A percentile compares a stretch with the other conserved stretches of the same genome.
Conservation (phyloP, 2,329 filamentous ascomycete species). For the Hypoxylon sp. region DNA sequence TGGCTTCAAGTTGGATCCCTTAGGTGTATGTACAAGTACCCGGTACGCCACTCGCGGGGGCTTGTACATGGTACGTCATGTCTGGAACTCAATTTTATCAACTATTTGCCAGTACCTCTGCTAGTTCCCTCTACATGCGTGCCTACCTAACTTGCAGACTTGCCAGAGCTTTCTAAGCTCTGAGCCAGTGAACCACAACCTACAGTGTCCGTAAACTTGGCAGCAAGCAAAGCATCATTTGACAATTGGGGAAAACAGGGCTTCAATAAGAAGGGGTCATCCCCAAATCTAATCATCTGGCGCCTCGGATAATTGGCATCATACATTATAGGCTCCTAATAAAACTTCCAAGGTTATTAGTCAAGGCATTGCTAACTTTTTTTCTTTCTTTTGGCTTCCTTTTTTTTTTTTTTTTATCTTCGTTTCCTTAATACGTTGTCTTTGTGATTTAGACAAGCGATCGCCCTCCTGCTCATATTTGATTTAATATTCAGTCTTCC, state of each 20-base stretch:
- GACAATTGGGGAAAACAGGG: slow-evolving; percentile 21
- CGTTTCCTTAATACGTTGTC: not conserved
- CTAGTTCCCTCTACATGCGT: slow-evolving; percentile 22
- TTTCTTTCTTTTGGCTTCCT: slow-evolving; percentile 2
- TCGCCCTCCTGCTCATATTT: slow-evolving; percentile 5
- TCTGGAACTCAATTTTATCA: not conserved
- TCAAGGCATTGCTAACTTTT: slow-evolving; percentile 23
- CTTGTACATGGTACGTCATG: not conserved
- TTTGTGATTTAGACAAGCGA: slow-evolving; percentile 24
- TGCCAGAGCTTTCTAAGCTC: slow-evolving; percentile 5
- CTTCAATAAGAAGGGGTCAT: slow-evolving; percentile 28
- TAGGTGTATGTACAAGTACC: not conserved
- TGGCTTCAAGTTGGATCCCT: not conserved
- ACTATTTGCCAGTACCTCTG: slow-evolving; percentile 2
- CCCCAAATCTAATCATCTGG: slow-evolving; percentile 37
- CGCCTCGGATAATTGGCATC: slow-evolving; percentile 26
- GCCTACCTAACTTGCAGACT: too few species aligned
- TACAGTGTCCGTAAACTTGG: slow-evolving; percentile 34
- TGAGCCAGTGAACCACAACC: slow-evolving; percentile 17
- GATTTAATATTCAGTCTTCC: slow-evolving; percentile 11
- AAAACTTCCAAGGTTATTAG: too few species aligned
- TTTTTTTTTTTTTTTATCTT: slow-evolving; percentile 5
- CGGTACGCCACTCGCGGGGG: not conserved
- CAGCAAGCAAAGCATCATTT: slow-evolving; percentile 37
- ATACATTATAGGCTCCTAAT: slow-evolving; percentile 14